Evolutionary conservation across 768 basidiomycete species (phyloP), one percentile per base, ranked within the genome.

Genomic region (Pisolithus microcarpus): DNA sequence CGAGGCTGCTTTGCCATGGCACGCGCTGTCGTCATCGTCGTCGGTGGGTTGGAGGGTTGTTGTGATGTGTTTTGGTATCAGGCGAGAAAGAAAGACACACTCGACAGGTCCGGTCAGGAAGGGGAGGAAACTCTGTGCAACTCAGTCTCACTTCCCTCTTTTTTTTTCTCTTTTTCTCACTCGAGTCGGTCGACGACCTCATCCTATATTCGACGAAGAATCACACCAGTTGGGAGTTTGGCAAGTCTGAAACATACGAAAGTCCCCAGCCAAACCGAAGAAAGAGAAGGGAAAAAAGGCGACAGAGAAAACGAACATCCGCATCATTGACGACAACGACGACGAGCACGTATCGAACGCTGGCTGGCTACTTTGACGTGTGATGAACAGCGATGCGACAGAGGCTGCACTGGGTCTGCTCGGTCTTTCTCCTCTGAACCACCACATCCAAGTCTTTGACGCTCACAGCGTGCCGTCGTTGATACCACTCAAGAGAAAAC

Each of bases 341-440:
- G 46, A 55, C 52, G 48, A 46, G 38, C 30, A 38, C 55, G 52
- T 40, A 48, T 19, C 15, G 3, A 52, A 9, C 34, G 19, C 28
- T 40, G 24, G 53, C 36, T 51, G 50, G 49, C 45, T 52, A 46
- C 18, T 45, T 31, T 38, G 34, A 34, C 51, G 54, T 57, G 59
- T 64, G 64, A 76, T 75, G 74, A 70, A 69, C 63, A 74, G 65
- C 69, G 80, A 80, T 77, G 78, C 76, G 58, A 72, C 74, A 60
- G 79, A 81, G 65, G 79, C 79, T 50, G 77, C 77, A 38, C 75
- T 81, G 51, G 79, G 78, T 62, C 69, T 81, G 24, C 73, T 81
- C 53, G 73, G 75, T 60, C 75, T 80, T 45, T 75, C 71, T 39
- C 66, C 70, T 44, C 61, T 65, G 50, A 66, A 23, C 51, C 43